Percentiles rank a stretch among this genome's conserved stretches.
Conservation (phyloP, 495 filamentous ascomycete species). For the Daldinia vernicosa region DNA sequence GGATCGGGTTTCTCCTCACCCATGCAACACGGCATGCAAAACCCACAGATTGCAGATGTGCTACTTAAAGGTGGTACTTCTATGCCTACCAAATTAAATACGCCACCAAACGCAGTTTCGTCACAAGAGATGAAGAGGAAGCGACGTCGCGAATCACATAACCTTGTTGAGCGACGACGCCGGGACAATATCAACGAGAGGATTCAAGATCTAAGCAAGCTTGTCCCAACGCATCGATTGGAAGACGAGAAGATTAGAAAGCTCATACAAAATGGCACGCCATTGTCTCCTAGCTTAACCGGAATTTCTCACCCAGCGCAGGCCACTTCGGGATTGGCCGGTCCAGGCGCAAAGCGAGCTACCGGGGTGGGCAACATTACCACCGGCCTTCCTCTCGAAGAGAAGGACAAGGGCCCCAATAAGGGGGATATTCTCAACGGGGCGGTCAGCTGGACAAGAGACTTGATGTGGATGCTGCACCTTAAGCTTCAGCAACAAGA, state of each 20-base stretch:
- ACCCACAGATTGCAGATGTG: constrained; percentile 59
- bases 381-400: constrained; percentile 87
- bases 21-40: constrained; percentile 57
- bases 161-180: constrained; percentile 91
- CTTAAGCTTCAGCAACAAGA: constrained; percentile 88
- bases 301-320: constrained; percentile 69
- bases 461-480: constrained; percentile 96
- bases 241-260: constrained; percentile 98
- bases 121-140: constrained; percentile 93
- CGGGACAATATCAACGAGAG: constrained; percentile 99
- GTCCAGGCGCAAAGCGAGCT: constrained; percentile 82
- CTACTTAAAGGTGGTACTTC: constrained; percentile 63
- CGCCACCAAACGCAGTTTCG: constrained; percentile 59
- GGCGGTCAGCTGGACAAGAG: constrained; percentile 93
- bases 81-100: constrained; percentile 63
- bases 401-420: constrained; percentile 98
- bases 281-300: constrained; percentile 80
- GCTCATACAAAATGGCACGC: constrained; percentile 87
- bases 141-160: constrained; percentile 91
- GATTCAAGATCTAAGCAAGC: constrained; percentile 92
- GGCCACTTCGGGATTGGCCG: constrained; percentile 89
- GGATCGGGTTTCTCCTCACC: constrained; percentile 85
- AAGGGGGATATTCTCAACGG: constrained; percentile 99
- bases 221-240: constrained; percentile 90
- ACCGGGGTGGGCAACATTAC: constrained; percentile 82